Conservation (phyloP, 768 basidiomycete species). For the Fibroporia radiculosa region DNA sequence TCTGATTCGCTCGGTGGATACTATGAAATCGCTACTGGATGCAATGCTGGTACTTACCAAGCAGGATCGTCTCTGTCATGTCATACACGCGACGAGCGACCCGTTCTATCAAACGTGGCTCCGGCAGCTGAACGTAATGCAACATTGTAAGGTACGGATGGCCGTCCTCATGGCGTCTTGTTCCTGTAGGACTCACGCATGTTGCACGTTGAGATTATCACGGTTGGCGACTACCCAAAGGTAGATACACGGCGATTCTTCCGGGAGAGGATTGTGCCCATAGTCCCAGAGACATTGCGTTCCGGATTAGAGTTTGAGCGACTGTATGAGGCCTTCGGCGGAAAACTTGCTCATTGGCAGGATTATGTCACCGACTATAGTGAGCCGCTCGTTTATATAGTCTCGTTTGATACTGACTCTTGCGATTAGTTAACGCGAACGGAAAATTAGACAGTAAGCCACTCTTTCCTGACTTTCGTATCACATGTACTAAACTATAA, state of each 20-base stretch:
- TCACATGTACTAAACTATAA: not conserved
- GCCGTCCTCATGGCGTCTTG: too few relatives aligned
- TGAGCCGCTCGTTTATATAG: slow-evolving; percentile 22
- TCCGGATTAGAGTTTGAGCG: slow-evolving; percentile 57
- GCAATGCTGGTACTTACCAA: slow-evolving; percentile 84
- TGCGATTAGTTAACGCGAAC: slow-evolving; percentile 53
- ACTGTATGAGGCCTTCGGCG: slow-evolving; percentile 75
- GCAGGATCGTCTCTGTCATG: slow-evolving; percentile 78
- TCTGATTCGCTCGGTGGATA: slow-evolving; percentile 67
- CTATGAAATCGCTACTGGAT: slow-evolving; percentile 81
- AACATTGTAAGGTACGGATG: slow-evolving; percentile 65
- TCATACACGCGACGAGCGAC: slow-evolving; percentile 77
- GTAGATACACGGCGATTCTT: slow-evolving; percentile 62
- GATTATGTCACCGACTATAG: slow-evolving; percentile 74
- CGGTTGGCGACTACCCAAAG: slow-evolving; percentile 74
- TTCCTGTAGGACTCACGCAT: not conserved
- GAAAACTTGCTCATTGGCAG: slow-evolving; percentile 77
- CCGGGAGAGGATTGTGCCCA: slow-evolving; percentile 54
- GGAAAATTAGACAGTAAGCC: slow-evolving; percentile 64
- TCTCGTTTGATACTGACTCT: not conserved
- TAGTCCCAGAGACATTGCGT: slow-evolving; percentile 57
- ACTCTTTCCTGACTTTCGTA: not conserved
- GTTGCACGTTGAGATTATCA: slow-evolving; percentile 52
- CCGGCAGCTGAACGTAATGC: slow-evolving; percentile 70
- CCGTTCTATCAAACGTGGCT: slow-evolving; percentile 84